phyloP scores from a whole-genome alignment of 179 eudicot genomes.

The Beta lomatogona region DNA sequence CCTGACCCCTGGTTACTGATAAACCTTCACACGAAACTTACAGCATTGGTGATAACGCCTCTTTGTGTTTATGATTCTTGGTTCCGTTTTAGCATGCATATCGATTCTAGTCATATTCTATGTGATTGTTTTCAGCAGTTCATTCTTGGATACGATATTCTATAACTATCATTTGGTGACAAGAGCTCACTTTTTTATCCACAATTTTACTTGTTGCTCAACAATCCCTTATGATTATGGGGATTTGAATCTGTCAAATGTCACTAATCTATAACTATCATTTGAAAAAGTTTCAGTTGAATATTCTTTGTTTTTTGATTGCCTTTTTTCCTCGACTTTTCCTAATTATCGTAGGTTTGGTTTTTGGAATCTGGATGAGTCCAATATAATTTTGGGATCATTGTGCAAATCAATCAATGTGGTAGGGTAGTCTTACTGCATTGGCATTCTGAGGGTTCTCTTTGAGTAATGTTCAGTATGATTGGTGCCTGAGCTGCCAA shows the following conservation, averaged over 20 bases:
- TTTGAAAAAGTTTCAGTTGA: background rate
- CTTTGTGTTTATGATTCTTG: background rate
- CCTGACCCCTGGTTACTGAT: too few relatives aligned
- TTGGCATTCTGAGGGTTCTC: background rate
- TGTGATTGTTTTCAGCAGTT: background rate
- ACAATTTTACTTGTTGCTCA: too few relatives aligned
- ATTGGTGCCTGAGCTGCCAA: slow-evolving; percentile 3
- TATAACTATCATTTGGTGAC: background rate
- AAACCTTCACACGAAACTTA: background rate
- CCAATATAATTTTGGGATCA: background rate
- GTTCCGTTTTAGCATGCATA: background rate
- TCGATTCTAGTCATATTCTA: background rate
- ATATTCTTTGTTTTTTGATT: background rate
- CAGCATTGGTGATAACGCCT: background rate
- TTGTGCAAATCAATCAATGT: background rate
- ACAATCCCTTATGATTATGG: background rate
- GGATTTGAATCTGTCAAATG: background rate
- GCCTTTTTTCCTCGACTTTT: background rate
- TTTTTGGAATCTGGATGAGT: background rate
- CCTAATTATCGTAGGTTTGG: background rate
- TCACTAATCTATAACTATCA: background rate
- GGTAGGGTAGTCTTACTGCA: background rate
- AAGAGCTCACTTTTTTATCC: background rate
- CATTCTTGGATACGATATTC: background rate
- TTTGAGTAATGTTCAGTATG: too few relatives aligned